phyloP scores from a whole-genome alignment of 768 basidiomycete genomes.

The Rhizopogon sp. region DNA sequence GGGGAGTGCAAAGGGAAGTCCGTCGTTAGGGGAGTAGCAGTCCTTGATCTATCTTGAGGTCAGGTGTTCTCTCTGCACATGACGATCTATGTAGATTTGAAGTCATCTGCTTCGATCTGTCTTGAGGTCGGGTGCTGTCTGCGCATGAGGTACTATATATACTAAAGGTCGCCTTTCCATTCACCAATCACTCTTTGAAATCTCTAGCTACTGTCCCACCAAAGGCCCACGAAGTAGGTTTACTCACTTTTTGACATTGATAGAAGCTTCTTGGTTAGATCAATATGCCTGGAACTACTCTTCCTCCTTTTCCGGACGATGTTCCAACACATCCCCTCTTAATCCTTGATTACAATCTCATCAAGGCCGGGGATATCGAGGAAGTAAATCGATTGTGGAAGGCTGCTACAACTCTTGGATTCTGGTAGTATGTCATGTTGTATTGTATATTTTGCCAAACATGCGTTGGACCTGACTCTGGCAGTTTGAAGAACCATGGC shows the following conservation, averaged over 20 bases:
- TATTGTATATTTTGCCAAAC: background rate
- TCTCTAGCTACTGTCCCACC: background rate
- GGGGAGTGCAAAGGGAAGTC: too few species aligned
- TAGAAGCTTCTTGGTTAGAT: background rate
- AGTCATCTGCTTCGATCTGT: too few species aligned
- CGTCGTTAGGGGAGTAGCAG: too few species aligned
- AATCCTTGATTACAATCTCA: constrained; percentile 38
- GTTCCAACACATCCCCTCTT: constrained; percentile 40
- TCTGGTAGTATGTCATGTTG: constrained; percentile 45
- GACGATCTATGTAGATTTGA: background rate
- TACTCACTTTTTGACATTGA: too few species aligned
- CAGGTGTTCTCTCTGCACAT: background rate
- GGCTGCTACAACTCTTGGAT: constrained; percentile 44
- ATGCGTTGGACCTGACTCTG: background rate
- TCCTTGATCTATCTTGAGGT: too few species aligned
- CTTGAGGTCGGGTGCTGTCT: background rate
- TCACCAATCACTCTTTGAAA: background rate
- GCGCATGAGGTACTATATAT: background rate
- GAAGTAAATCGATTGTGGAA: constrained; percentile 42
- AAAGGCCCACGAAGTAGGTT: background rate
- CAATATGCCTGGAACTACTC: constrained; percentile 27
- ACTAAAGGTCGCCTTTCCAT: background rate
- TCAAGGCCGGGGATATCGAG: constrained; percentile 27
- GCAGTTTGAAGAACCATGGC: constrained; percentile 40
- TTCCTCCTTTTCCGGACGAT: constrained; percentile 40